Evolutionary conservation across 768 basidiomycete genomes (phyloP), one percentile per base, ranked within the genome.

Genomic region (Boletus eberwhitei): DNA sequence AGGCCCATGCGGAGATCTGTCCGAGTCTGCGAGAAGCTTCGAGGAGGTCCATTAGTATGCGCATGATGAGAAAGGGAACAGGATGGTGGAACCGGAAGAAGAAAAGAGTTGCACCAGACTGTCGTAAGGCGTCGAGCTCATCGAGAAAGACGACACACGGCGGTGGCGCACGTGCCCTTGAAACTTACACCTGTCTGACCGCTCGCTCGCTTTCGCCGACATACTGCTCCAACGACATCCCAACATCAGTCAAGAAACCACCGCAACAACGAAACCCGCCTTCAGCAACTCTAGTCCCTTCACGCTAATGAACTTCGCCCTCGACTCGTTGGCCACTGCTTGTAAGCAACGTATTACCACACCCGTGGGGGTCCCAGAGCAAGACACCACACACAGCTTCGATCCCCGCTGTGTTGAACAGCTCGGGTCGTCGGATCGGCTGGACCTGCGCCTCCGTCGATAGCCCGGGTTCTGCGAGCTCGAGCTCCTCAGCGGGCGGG

Each of bases 301-400:
- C 48, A 98, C 90, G 64, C 93, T 95, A 65, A 99, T 98, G 64
- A 99, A 98, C 71, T 94, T 98, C n/a, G 97, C 97, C 59, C 84
- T 77, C 50, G 87, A 90, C 74, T 98, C 96, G 68, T 94, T 98
- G 9, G 97, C 97, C 5, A 98, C 96, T 0, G 96, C 97, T 68
- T 98, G 97, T 96, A n/a, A 99, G 76, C 29, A 99, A 67, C 0
- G 97, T 99, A 74, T 98, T 99, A 5, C 97, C 97, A 66, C 96
- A 98, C 11, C 97, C 97, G 0, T 96, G 96, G 24, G 97, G 97
- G 29, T 96, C 97, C 97, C 97, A 98, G n/a, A 98, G 73, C 34
- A 98, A 74, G 3, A 98, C 97, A 0, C 96, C 97, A 65, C 93
- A 94, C 0, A 92, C 85, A 0, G 92, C 90, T 32, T 87, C 85